Percentiles rank a stretch among this genome's conserved stretches.
Evolutionary conservation across 345 rosid genomes (phyloP).

Genomic region (Raphanus raphanistrum): DNA sequence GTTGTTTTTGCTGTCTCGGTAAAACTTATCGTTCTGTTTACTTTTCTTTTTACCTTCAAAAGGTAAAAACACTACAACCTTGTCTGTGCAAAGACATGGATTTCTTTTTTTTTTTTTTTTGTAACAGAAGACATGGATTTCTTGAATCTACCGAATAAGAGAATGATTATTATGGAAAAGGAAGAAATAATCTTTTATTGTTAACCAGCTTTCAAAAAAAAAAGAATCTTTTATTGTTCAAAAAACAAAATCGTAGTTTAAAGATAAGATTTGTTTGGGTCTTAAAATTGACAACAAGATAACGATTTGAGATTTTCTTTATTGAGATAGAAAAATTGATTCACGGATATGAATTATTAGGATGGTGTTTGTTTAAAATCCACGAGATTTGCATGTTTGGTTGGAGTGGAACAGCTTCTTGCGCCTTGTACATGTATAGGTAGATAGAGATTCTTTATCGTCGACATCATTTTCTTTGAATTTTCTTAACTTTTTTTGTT

Average conservation of each 20-base stretch:
- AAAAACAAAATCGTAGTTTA: constrained; percentile 6
- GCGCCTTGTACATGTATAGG: background rate
- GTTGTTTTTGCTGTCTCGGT: background rate
- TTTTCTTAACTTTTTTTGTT: background rate
- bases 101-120: too few species aligned
- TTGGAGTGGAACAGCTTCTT: background rate
- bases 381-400: constrained; percentile 36
- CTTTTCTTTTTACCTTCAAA: background rate
- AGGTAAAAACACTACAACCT: background rate
- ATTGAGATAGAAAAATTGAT: background rate
- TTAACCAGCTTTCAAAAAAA: background rate
- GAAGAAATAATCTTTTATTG: constrained; percentile 1
- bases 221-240: constrained; percentile 4
- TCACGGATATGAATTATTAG: background rate
- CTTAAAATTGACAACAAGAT: constrained; percentile 20
- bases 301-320: constrained; percentile 4
- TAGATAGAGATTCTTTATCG: background rate
- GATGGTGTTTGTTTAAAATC: constrained; percentile 9
- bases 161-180: background rate
- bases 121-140: constrained; percentile 20
- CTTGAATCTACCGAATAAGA: constrained; percentile 21
- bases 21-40: background rate
- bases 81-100: background rate
- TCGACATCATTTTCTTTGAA: background rate
- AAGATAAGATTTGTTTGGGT: constrained; percentile 17